A percentile compares a stretch with the other conserved stretches of the same genome.
These are phyloP conservation scores for Nephelium lappaceum DNA, from an alignment of 345 rosid species.

Conservation along the genomic window DNA sequence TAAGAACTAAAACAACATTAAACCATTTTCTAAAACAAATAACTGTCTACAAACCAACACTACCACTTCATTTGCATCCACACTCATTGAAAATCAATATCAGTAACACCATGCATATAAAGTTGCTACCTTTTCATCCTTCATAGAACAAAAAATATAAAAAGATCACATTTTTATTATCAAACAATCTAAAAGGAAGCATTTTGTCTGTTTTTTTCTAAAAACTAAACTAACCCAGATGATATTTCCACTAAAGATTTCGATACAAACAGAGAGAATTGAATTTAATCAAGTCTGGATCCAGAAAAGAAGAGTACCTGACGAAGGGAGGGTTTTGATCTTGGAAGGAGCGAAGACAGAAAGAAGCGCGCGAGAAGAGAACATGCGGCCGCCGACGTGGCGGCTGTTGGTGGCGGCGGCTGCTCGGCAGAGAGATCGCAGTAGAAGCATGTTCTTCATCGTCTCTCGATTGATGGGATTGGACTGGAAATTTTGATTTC, in stretches of 20 bases:
- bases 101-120: background rate
- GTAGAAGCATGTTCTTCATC: background rate
- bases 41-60: background rate
- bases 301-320: background rate
- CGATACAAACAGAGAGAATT: background rate
- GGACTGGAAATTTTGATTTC: background rate
- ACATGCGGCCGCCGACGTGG: background rate
- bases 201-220: background rate
- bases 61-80: background rate
- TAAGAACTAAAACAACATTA: too few species aligned
- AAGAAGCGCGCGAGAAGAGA: background rate
- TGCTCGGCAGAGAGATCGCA: conserved; percentile 3
- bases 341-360: background rate
- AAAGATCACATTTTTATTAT: background rate
- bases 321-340: conserved; percentile 1
- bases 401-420: background rate
- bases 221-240: background rate
- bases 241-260: background rate
- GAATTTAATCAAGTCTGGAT: background rate
- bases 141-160: background rate
- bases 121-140: background rate
- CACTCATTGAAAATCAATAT: background rate
- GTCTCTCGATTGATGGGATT: background rate
- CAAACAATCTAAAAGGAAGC: background rate
- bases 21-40: background rate